A percentile compares a stretch with the other conserved stretches of the same genome.
Conservation (phyloP, 140 eudicot species). For the Eryngium alpinum region DNA sequence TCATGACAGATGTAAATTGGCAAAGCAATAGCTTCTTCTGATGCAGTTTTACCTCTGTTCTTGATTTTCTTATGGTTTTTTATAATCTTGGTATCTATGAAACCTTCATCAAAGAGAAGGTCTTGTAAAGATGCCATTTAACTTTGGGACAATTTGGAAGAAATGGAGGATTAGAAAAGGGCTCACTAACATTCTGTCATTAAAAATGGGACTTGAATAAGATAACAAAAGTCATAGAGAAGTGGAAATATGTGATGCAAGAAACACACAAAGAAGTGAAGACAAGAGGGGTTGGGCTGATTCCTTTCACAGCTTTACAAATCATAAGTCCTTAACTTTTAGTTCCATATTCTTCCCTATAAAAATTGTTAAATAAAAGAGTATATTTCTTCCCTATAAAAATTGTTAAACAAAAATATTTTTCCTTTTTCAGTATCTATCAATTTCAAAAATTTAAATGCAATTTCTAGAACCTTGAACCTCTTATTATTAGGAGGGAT, state of each 20-base stretch:
- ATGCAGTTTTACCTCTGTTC: slow-evolving; percentile 26
- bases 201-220: neutral
- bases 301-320: slow-evolving; percentile 5
- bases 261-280: slow-evolving; percentile 20
- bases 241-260: slow-evolving; percentile 14
- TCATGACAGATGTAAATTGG: slow-evolving; percentile 69
- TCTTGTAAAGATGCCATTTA: slow-evolving; percentile 46
- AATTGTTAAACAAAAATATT: too few relatives aligned
- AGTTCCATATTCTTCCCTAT: neutral
- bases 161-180: neutral
- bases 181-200: slow-evolving; percentile 26
- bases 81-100: slow-evolving; percentile 17
- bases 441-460: too few relatives aligned
- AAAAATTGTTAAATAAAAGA: too few relatives aligned
- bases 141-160: neutral
- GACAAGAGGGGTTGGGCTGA: slow-evolving; percentile 25
- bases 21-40: slow-evolving; percentile 41
- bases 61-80: slow-evolving; percentile 28
- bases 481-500: too few relatives aligned
- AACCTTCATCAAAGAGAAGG: slow-evolving; percentile 40
- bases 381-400: too few relatives aligned
- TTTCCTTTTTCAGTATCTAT: too few relatives aligned
- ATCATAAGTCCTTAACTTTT: neutral
- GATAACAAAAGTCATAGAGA: slow-evolving; percentile 23
- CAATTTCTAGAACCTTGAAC: too few relatives aligned